Evolutionary conservation across 257 asterid species (phyloP).

Genomic region (Solanum arcanum): DNA sequence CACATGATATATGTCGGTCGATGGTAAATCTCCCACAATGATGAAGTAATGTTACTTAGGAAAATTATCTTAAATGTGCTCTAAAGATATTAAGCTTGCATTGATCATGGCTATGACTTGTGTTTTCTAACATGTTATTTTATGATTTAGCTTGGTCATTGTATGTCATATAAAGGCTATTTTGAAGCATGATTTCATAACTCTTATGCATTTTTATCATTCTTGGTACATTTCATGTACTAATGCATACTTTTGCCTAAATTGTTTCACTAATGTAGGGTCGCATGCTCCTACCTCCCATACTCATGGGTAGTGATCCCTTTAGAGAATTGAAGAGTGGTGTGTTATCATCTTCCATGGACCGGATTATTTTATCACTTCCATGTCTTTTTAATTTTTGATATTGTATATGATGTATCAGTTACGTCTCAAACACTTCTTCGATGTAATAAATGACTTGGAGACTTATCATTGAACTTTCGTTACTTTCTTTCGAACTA

Average conservation of each 20-base stretch:
- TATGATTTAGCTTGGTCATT: neutral
- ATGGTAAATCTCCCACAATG: neutral
- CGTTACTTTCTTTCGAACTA: no score
- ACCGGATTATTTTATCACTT: no score
- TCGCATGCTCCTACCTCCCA: neutral
- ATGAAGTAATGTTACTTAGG: neutral
- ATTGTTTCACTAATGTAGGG: neutral
- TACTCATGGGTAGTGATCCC: neutral
- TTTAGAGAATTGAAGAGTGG: no score
- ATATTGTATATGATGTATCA: no score
- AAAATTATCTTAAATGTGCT: neutral
- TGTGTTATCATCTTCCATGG: no score
- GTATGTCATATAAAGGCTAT: no score
- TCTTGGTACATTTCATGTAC: neutral
- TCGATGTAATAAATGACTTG: no score
- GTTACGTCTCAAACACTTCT: no score
- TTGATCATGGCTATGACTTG: neutral
- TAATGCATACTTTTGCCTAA: neutral
- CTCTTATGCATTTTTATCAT: neutral
- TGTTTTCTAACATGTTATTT: neutral
- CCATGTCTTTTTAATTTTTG: no score
- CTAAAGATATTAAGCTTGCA: neutral
- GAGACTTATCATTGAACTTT: no score
- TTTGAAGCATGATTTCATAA: neutral
- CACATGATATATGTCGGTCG: neutral